A percentile compares a stretch with the other conserved stretches of the same genome.
Evolutionary conservation across 1,284 basidiomycete genomes (phyloP).

Genomic region (Sanghuangporus sanghuang): DNA sequence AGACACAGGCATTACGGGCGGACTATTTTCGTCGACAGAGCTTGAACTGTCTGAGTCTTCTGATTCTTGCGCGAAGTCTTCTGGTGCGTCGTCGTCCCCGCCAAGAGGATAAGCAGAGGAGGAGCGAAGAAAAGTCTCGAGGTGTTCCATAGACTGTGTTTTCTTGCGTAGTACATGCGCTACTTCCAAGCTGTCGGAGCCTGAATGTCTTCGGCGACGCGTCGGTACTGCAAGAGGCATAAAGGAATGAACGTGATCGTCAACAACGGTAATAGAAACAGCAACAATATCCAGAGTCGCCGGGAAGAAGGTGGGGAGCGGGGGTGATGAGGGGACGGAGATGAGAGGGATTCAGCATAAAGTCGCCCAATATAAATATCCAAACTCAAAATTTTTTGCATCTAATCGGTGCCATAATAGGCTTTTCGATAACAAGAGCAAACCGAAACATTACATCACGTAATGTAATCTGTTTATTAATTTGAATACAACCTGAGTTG

Average conservation of each 20-base stretch:
- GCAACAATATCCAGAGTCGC: neutral
- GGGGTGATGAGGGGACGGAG: neutral
- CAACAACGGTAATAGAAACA: neutral
- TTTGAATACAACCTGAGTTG: neutral
- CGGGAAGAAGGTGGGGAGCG: neutral
- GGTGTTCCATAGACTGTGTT: conserved; percentile 14
- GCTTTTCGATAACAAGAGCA: neutral
- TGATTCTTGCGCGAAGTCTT: conserved; percentile 16
- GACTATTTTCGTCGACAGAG: conserved; percentile 2
- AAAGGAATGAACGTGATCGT: neutral
- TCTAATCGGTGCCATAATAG: neutral
- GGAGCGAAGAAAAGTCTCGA: conserved; percentile 10
- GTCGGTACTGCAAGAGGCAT: conserved; percentile 16
- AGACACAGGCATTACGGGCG: neutral
- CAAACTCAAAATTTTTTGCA: neutral
- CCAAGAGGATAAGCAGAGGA: conserved; percentile 1
- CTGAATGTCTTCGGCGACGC: conserved; percentile 17
- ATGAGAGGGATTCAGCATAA: neutral
- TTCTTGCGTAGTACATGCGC: conserved; percentile 12
- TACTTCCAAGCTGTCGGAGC: conserved; percentile 10
- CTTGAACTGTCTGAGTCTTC: conserved; percentile 13
- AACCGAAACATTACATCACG: neutral
- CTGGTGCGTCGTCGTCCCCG: conserved; percentile 15
- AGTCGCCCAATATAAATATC: neutral
- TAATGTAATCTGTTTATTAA: neutral